phyloP scores from a whole-genome alignment of 2,329 filamentous ascomycete genomes.

The Metarhizium brunneum region DNA sequence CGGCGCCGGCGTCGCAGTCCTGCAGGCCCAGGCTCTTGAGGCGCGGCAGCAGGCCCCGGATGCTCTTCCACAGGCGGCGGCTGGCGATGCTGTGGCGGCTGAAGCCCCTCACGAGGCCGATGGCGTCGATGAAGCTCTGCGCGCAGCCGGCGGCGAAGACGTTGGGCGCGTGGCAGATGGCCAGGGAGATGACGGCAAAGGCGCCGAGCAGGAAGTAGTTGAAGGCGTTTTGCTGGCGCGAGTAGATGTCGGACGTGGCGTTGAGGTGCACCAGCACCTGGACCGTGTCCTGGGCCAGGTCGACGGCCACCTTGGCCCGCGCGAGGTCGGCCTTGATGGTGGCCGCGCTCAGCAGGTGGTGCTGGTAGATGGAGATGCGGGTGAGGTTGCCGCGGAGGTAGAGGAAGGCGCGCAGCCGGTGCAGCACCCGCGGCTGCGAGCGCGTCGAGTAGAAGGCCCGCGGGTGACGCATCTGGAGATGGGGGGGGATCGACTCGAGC shows the following conservation, averaged over 20 bases:
- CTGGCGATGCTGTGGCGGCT: slow-evolving; percentile 23
- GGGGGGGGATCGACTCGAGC: slow-evolving; percentile 33
- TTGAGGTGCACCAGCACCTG: slow-evolving; percentile 14
- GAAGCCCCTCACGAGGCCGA: slow-evolving; percentile 22
- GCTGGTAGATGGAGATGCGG: slow-evolving; percentile 32
- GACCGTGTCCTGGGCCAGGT: slow-evolving; percentile 14
- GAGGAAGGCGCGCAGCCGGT: slow-evolving; percentile 30
- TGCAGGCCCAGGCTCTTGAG: slow-evolving; percentile 18
- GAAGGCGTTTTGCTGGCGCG: slow-evolving; percentile 14
- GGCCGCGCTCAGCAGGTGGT: slow-evolving; percentile 26
- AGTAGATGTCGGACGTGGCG: slow-evolving; percentile 15
- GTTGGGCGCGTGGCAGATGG: slow-evolving; percentile 33
- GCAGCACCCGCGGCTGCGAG: slow-evolving; percentile 25
- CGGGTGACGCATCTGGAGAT: slow-evolving; percentile 28
- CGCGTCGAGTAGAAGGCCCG: slow-evolving; percentile 23
- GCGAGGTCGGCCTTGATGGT: slow-evolving; percentile 24
- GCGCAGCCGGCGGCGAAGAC: slow-evolving; percentile 28
- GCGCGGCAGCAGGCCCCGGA: slow-evolving; percentile 22
- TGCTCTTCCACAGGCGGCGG: slow-evolving; percentile 25
- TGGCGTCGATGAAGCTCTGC: slow-evolving; percentile 21
- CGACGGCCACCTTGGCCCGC: slow-evolving; percentile 27
- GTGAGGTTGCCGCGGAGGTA: slow-evolving; percentile 34
- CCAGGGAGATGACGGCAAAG: slow-evolving; percentile 29
- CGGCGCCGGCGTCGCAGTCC: slow-evolving; percentile 5
- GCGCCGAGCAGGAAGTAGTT: slow-evolving; percentile 19